Evolutionary conservation across 306 rosid genomes (phyloP).

Genomic region (Citrullus mucosospermus): DNA sequence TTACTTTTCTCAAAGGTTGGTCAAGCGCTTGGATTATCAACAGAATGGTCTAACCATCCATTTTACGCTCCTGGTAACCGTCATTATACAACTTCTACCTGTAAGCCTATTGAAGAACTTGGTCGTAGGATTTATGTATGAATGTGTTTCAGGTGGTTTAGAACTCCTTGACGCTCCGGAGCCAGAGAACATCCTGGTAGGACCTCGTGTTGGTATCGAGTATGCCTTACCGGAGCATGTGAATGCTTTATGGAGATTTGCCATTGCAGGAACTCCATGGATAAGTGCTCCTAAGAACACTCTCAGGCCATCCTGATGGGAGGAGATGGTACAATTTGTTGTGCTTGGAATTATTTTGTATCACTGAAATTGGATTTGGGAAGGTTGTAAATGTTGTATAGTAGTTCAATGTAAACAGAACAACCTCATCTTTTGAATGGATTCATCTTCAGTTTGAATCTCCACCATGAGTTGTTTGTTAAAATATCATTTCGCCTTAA

Average conservation of each 20-base stretch:
- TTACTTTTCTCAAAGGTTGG: slow-evolving; percentile 41
- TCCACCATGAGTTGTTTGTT: not conserved
- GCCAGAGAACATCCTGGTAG: slow-evolving; percentile 58
- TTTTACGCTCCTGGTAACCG: slow-evolving; percentile 62
- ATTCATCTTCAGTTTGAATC: not conserved
- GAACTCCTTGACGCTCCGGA: slow-evolving; percentile 76
- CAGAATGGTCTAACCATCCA: slow-evolving; percentile 85
- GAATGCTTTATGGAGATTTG: slow-evolving; percentile 83
- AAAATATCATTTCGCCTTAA: too few species aligned
- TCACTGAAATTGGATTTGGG: not conserved
- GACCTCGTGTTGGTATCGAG: slow-evolving; percentile 86
- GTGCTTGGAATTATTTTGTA: not conserved
- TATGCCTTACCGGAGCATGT: slow-evolving; percentile 73
- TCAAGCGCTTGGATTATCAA: slow-evolving; percentile 86
- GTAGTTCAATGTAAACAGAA: not conserved
- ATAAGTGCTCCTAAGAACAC: slow-evolving; percentile 87
- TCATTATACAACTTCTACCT: not conserved
- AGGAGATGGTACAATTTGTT: not conserved
- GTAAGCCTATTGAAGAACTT: not conserved
- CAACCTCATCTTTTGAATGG: not conserved
- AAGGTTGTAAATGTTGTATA: not conserved
- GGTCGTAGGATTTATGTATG: not conserved
- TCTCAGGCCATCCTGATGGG: slow-evolving; percentile 29
- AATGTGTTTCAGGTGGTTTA: slow-evolving; percentile 49
- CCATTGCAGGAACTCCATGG: slow-evolving; percentile 82